These are phyloP conservation scores for Mimosa pudica DNA, from an alignment of 306 rosid species.

Conservation along the genomic window DNA sequence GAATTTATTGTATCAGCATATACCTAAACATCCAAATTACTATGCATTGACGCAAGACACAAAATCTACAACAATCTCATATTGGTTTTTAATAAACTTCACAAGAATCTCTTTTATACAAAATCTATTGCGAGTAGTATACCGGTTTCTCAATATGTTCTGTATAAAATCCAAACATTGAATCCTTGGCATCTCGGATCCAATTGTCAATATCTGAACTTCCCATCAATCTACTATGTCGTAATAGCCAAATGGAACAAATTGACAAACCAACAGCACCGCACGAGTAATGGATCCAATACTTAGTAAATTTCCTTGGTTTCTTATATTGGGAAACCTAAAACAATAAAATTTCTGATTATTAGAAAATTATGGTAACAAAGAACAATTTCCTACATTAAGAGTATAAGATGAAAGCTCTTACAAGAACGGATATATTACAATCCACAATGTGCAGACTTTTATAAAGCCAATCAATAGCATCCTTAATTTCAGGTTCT, in stretches of 20 bases:
- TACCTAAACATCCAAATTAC: constrained; percentile 10
- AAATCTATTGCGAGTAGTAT: constrained; percentile 17
- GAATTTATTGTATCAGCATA: constrained; percentile 42
- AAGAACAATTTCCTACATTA: no score
- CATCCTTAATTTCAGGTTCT: no score
- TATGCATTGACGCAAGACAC: not conserved
- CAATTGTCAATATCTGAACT: constrained; percentile 89
- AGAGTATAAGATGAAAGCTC: no score
- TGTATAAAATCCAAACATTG: constrained; percentile 65
- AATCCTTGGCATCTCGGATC: constrained; percentile 73
- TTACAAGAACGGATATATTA: no score
- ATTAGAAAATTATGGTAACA: no score
- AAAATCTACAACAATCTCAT: not conserved
- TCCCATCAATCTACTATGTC: constrained; percentile 86
- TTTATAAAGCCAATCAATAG: no score
- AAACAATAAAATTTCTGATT: not conserved
- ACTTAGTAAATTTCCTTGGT: constrained; percentile 69
- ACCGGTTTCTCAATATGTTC: constrained; percentile 96
- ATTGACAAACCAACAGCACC: constrained; percentile 83
- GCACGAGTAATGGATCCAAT: constrained; percentile 85
- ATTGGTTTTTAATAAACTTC: not conserved
- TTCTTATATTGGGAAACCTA: constrained; percentile 80
- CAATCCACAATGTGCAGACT: no score
- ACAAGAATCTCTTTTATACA: no score
- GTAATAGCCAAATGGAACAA: constrained; percentile 80